These are phyloP conservation scores for Rhynchospora breviuscula DNA, from an alignment of 176 grass and related monocot species.

Conservation along the genomic window DNA sequence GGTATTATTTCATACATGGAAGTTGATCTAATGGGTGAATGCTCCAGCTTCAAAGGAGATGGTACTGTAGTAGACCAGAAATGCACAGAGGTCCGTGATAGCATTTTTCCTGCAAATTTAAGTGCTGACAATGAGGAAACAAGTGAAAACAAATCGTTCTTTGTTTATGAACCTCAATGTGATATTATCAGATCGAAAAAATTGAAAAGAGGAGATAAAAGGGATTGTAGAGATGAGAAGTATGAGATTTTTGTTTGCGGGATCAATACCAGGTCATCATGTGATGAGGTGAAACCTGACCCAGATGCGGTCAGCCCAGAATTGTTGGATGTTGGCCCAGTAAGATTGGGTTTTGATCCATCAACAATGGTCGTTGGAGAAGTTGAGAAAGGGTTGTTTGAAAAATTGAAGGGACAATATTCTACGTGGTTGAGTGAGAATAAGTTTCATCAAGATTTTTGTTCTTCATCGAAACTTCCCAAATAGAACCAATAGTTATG, in stretches of 20 bases:
- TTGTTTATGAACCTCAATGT: conserved; percentile 59
- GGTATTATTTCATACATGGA: no score
- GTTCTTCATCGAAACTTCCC: conserved; percentile 50
- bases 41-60: conserved; percentile 9
- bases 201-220: no score
- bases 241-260: no score
- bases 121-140: conserved; percentile 32
- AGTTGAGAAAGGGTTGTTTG: conserved; percentile 39
- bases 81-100: conserved; percentile 50
- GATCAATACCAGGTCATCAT: conserved; percentile 13
- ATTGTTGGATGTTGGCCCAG: conserved; percentile 51
- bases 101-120: conserved; percentile 58
- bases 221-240: no score
- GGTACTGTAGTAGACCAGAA: conserved; percentile 31
- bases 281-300: conserved; percentile 35
- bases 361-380: conserved; percentile 35
- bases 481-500: no score
- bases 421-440: conserved; percentile 65
- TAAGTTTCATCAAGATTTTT: conserved; percentile 72
- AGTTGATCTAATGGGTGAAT: conserved; percentile 20
- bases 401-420: conserved; percentile 59
- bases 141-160: conserved; percentile 54
- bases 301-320: conserved; percentile 23
- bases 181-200: conserved; percentile 24
- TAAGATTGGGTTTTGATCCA: conserved; percentile 63